A percentile compares a stretch with the other conserved stretches of the same genome.
These are phyloP conservation scores for Zygotorulaspora chibaensis DNA, from an alignment of 805 yeast genomes.

Conservation along the genomic window DNA sequence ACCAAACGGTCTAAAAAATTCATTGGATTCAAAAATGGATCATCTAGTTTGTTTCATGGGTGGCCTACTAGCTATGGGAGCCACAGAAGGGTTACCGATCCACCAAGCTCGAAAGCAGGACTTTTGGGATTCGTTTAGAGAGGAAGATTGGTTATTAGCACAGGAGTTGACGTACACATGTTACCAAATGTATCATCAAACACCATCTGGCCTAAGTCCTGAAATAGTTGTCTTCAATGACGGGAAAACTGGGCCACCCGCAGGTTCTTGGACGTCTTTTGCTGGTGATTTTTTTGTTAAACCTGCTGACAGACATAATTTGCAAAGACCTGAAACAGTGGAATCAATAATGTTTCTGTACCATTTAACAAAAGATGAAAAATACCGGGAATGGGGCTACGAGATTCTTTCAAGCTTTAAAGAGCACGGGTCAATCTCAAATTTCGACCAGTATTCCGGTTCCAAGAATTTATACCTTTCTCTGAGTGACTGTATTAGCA, in stretches of 20 bases:
- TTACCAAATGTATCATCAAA: constrained; percentile 74
- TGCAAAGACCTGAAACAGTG: constrained; percentile 92
- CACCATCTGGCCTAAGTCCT: constrained; percentile 77
- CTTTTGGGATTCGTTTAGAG: constrained; percentile 55
- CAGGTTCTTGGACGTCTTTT: constrained; percentile 33
- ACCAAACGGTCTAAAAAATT: constrained; percentile 60
- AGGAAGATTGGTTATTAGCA: constrained; percentile 63
- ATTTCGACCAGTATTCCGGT: constrained; percentile 28
- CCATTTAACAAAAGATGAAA: constrained; percentile 72
- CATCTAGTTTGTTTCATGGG: constrained; percentile 91
- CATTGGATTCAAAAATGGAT: constrained; percentile 74
- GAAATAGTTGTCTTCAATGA: constrained; percentile 85
- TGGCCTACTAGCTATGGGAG: constrained; percentile 83
- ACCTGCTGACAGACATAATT: constrained; percentile 70
- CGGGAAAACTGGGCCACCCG: constrained; percentile 31
- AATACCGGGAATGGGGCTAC: constrained; percentile 86
- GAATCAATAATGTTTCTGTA: constrained; percentile 80
- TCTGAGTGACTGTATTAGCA: constrained; percentile 57
- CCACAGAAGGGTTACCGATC: constrained; percentile 64
- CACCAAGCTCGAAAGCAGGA: constrained; percentile 51
- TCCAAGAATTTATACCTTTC: constrained; percentile 49
- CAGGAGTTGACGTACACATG: constrained; percentile 76
- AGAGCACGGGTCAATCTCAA: constrained; percentile 49
- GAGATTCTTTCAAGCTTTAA: constrained; percentile 72
- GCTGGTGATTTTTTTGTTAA: constrained; percentile 61